Percentiles rank a stretch among this genome's conserved stretches.
These are phyloP conservation scores for Cryphonectria carpinicola DNA, from an alignment of 2,329 filamentous ascomycete genomes.

Conservation along the genomic window DNA sequence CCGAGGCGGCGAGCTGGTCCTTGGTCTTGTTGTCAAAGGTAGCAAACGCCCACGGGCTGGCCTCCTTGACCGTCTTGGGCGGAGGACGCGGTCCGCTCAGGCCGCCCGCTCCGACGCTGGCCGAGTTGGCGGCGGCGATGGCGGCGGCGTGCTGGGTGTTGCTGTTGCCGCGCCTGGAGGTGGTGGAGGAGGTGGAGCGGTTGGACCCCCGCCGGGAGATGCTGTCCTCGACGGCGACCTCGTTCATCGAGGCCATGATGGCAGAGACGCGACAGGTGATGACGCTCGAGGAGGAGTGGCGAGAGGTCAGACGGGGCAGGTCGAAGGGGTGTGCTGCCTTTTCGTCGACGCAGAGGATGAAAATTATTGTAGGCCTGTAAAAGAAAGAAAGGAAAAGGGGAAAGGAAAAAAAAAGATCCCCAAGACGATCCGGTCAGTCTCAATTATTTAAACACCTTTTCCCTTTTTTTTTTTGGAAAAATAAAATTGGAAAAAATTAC, in stretches of 20 bases:
- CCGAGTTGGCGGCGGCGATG: slow-evolving; percentile 23
- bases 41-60: slow-evolving; percentile 18
- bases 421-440: background rate
- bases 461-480: background rate
- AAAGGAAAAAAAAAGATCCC: no score
- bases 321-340: slow-evolving; percentile 33
- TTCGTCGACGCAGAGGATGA: slow-evolving; percentile 32
- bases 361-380: slow-evolving; percentile 27
- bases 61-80: slow-evolving; percentile 19
- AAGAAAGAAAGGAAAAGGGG: no score
- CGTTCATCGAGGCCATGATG: slow-evolving; percentile 25
- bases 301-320: slow-evolving; percentile 30
- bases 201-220: slow-evolving; percentile 25
- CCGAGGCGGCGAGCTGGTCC: slow-evolving; percentile 23
- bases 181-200: slow-evolving; percentile 1
- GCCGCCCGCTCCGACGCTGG: background rate
- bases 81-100: slow-evolving; percentile 25
- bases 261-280: slow-evolving; percentile 27
- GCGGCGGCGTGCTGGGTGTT: slow-evolving; percentile 28
- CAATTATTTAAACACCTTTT: background rate
- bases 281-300: slow-evolving; percentile 15
- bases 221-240: slow-evolving; percentile 28
- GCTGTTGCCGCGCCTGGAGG: slow-evolving; percentile 19
- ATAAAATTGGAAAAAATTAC: no score
- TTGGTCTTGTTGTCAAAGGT: slow-evolving; percentile 26